A percentile compares a stretch with the other conserved stretches of the same genome.
Conservation (phyloP, 2,329 filamentous ascomycete genomes). For the Aspergillus clavatus region DNA sequence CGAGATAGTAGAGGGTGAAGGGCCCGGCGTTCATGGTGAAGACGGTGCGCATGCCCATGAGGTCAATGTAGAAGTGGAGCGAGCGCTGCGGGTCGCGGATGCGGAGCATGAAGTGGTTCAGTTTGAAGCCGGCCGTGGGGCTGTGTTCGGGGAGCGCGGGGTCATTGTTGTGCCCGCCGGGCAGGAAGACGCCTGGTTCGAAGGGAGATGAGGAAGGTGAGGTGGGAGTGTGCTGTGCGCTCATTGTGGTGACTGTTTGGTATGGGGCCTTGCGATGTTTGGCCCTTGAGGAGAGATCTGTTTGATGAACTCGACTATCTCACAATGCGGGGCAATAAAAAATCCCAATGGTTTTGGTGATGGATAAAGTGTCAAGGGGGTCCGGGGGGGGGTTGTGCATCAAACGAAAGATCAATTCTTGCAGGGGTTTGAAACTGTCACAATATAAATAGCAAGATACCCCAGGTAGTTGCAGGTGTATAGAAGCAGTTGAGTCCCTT, state of each 20-base stretch:
- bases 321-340: neutral
- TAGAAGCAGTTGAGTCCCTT: too few species aligned
- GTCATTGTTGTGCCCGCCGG: slow-evolving; percentile 28
- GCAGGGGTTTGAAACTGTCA: too few species aligned
- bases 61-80: slow-evolving; percentile 35
- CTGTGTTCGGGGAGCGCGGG: slow-evolving; percentile 23
- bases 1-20: slow-evolving; percentile 40
- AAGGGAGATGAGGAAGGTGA: slow-evolving; percentile 13
- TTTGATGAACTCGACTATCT: neutral
- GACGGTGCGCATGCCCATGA: slow-evolving; percentile 38
- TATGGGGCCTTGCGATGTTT: too few species aligned
- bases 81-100: slow-evolving; percentile 32
- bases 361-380: too few species aligned
- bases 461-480: neutral
- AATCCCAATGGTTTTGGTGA: neutral
- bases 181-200: slow-evolving; percentile 25
- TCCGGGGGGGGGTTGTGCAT: too few species aligned
- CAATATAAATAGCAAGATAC: too few species aligned
- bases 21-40: slow-evolving; percentile 39
- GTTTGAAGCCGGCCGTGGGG: slow-evolving; percentile 30
- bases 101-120: slow-evolving; percentile 39
- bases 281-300: too few species aligned
- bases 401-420: too few species aligned
- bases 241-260: neutral
- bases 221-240: slow-evolving; percentile 1